phyloP scores from a whole-genome alignment of 2,329 filamentous ascomycete species.

The Tolypocladium paradoxum region DNA sequence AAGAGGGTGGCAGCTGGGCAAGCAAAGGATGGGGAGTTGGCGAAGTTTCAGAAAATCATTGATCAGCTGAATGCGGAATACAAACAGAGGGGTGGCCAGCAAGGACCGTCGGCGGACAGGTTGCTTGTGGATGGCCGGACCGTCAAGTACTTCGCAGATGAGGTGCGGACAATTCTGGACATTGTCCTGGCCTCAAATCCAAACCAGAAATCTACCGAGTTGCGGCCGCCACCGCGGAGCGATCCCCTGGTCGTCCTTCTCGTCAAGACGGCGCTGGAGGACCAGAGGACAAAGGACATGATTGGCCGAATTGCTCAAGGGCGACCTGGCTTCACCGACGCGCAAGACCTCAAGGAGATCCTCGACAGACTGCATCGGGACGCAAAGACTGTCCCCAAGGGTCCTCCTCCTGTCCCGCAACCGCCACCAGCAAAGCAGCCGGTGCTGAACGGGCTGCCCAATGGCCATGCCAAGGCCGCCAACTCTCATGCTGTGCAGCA shows the following conservation, averaged over 20 bases:
- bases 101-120: conserved; percentile 43
- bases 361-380: conserved; percentile 38
- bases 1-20: conserved; percentile 69
- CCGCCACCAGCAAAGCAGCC: conserved; percentile 18
- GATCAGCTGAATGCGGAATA: conserved; percentile 60
- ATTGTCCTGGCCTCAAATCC: conserved; percentile 51
- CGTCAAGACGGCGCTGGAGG: conserved; percentile 47
- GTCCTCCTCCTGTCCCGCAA: conserved; percentile 14
- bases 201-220: conserved; percentile 39
- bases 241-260: conserved; percentile 46
- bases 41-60: conserved; percentile 70
- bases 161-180: conserved; percentile 45
- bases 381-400: conserved; percentile 22
- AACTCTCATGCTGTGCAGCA: conserved; percentile 7
- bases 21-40: conserved; percentile 59
- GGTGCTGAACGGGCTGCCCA: conserved; percentile 19
- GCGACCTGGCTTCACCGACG: conserved; percentile 39
- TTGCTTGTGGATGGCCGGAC: conserved; percentile 44
- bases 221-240: conserved; percentile 42
- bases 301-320: conserved; percentile 43
- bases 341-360: conserved; percentile 40
- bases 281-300: conserved; percentile 35
- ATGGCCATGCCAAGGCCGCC: conserved; percentile 16
- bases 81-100: conserved; percentile 37
- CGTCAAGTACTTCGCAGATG: conserved; percentile 49